A percentile compares a stretch with the other conserved stretches of the same genome.
These are phyloP conservation scores for Physaria fendleri DNA, from an alignment of 345 rosid species.

Conservation along the genomic window DNA sequence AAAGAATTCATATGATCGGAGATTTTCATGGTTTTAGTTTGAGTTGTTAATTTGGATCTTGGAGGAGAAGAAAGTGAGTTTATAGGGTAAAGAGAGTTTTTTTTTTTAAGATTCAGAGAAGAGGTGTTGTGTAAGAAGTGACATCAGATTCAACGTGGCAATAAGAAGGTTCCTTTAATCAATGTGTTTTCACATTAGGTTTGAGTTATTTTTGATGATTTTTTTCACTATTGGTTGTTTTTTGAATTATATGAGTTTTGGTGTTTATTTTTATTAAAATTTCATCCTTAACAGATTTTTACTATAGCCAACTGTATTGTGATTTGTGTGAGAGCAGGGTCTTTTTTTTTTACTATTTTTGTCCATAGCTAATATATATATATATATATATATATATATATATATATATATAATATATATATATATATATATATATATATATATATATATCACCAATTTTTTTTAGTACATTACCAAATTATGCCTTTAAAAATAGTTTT, in stretches of 20 bases:
- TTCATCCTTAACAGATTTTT: not conserved
- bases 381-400: too few relatives aligned
- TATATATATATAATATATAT: too few relatives aligned
- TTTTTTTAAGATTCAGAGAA: not conserved
- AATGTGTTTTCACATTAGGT: too few relatives aligned
- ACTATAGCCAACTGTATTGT: too few relatives aligned
- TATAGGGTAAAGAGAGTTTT: constrained; percentile 14
- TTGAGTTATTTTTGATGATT: too few relatives aligned
- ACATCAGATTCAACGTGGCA: constrained; percentile 36
- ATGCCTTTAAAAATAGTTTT: too few relatives aligned
- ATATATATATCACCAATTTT: too few relatives aligned
- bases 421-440: too few relatives aligned
- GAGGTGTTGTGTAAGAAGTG: constrained; percentile 1
- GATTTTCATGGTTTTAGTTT: constrained; percentile 9
- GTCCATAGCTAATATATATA: too few relatives aligned
- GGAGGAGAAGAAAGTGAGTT: constrained; percentile 8
- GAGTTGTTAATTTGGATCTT: not conserved
- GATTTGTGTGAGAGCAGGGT: too few relatives aligned
- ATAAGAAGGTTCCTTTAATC: not conserved
- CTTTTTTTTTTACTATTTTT: too few relatives aligned
- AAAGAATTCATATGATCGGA: not conserved
- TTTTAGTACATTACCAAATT: too few relatives aligned
- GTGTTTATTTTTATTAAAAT: not conserved
- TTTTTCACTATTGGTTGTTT: not conserved
- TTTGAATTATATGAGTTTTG: not conserved